Evolutionary conservation across 1,284 basidiomycete species (phyloP).

Genomic region (Cutaneotrichosporon cavernicola): DNA sequence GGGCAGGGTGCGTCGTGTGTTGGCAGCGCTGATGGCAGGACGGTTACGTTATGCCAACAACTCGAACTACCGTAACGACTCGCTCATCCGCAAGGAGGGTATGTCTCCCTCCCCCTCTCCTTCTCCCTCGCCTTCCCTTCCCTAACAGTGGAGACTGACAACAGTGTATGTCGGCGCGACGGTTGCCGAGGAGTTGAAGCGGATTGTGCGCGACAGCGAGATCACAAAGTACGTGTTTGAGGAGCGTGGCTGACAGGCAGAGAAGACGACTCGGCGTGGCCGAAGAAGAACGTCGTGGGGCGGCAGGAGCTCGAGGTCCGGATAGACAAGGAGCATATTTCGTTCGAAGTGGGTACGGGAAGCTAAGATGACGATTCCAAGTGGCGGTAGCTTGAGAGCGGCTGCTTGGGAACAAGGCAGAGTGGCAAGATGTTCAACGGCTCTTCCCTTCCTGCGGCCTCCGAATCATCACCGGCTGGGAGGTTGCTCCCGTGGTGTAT

Average conservation of each 20-base stretch:
- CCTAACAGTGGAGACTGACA: conserved; percentile 8
- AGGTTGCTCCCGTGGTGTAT: too few species aligned
- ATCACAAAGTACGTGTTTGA: conserved; percentile 74
- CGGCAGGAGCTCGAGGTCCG: conserved; percentile 96
- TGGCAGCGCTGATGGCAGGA: conserved; percentile 49
- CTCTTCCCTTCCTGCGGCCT: too few species aligned
- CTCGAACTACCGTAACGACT: conserved; percentile 98
- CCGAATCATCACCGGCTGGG: too few species aligned
- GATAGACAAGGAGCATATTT: conserved; percentile 91
- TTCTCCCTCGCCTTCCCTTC: too few species aligned
- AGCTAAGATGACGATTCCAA: neutral
- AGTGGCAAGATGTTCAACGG: too few species aligned
- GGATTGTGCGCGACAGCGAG: conserved; percentile 91
- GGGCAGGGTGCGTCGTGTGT: conserved; percentile 62
- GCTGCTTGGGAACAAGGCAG: neutral
- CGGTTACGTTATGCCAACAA: conserved; percentile 97
- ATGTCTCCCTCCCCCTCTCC: conserved; percentile 49
- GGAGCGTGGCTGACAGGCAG: conserved; percentile 56
- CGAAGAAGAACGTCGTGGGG: conserved; percentile 96
- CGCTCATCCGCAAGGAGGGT: conserved; percentile 98
- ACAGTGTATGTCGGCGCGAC: conserved; percentile 91
- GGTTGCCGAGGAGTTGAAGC: conserved; percentile 88
- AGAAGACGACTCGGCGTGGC: conserved; percentile 98
- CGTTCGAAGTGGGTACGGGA: conserved; percentile 75
- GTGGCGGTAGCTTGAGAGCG: neutral